Conservation (phyloP, 768 basidiomycete species). For the Fibroporia radiculosa region DNA sequence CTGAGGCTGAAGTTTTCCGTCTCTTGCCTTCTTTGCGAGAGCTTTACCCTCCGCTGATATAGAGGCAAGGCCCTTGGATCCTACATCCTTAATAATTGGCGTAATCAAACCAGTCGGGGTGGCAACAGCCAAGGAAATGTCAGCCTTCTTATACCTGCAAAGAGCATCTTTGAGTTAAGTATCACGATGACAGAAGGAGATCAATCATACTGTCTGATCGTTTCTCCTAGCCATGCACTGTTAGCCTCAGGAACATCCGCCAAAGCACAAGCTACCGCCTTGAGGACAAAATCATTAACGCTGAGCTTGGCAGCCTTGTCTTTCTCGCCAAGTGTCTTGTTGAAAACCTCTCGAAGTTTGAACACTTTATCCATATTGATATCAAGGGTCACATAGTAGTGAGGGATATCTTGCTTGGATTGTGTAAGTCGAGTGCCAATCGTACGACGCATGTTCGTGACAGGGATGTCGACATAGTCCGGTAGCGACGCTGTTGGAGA, state of each 20-base stretch:
- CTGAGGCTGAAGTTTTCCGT: constrained; percentile 88
- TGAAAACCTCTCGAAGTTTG: constrained; percentile 94
- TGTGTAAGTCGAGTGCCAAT: constrained; percentile 88
- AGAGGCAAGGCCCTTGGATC: constrained; percentile 83
- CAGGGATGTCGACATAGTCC: constrained; percentile 85
- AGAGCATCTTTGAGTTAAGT: constrained; percentile 1
- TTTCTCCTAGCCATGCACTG: constrained; percentile 95
- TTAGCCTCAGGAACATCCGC: constrained; percentile 96
- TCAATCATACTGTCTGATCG: constrained; percentile 78
- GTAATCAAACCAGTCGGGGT: constrained; percentile 96
- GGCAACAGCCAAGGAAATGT: constrained; percentile 95
- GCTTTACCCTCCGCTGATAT: constrained; percentile 91
- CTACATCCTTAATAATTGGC: constrained; percentile 92
- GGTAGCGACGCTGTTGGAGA: constrained; percentile 43
- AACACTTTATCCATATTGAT: constrained; percentile 94
- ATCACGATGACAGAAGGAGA: neutral
- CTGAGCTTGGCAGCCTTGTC: constrained; percentile 91
- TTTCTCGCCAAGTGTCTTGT: constrained; percentile 77
- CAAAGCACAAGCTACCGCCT: constrained; percentile 86
- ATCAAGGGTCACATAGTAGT: constrained; percentile 94
- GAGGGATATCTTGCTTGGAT: constrained; percentile 92
- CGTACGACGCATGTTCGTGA: constrained; percentile 90
- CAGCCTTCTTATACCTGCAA: constrained; percentile 94
- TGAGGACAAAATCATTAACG: constrained; percentile 97
- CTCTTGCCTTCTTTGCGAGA: constrained; percentile 91